Conservation (phyloP, 2,329 filamentous ascomycete species). For the Penicillium occitanis region DNA sequence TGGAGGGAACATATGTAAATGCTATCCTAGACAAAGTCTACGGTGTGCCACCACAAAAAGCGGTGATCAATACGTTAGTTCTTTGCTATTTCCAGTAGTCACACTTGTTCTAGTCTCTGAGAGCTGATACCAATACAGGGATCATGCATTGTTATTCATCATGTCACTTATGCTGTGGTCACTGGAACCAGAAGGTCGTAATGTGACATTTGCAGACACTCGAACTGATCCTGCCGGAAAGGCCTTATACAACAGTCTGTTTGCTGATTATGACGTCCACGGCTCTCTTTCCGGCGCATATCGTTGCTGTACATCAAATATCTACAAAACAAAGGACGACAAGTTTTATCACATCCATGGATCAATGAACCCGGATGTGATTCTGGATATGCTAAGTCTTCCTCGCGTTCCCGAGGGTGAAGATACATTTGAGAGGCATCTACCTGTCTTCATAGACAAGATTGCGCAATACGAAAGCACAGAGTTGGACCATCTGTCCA, state of each 20-base stretch:
- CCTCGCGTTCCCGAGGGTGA: constrained; percentile 9
- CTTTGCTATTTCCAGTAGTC: no score
- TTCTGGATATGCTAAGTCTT: constrained; percentile 7
- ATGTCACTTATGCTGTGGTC: constrained; percentile 17
- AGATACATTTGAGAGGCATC: constrained; percentile 6
- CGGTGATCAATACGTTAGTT: constrained; percentile 8
- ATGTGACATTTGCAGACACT: constrained; percentile 13
- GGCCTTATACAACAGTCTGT: constrained; percentile 7
- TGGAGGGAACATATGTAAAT: constrained; percentile 15
- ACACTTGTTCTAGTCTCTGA: neutral
- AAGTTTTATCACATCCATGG: constrained; percentile 12
- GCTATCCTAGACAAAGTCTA: constrained; percentile 11
- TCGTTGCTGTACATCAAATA: constrained; percentile 11
- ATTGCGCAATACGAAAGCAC: constrained; percentile 9
- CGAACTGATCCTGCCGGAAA: constrained; percentile 8
- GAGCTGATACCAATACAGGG: neutral
- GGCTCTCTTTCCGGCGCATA: constrained; percentile 9
- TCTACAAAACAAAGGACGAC: constrained; percentile 10
- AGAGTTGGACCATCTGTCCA: constrained; percentile 5
- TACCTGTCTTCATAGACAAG: neutral
- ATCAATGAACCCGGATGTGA: constrained; percentile 11
- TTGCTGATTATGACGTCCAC: constrained; percentile 12
- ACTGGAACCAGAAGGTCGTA: constrained; percentile 13
- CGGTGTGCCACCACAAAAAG: constrained; percentile 5
- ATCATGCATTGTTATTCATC: constrained; percentile 11